A percentile compares a stretch with the other conserved stretches of the same genome.
phyloP scores from a whole-genome alignment of 1,139 yeast genomes.

The Meyerozyma elateridarum region DNA sequence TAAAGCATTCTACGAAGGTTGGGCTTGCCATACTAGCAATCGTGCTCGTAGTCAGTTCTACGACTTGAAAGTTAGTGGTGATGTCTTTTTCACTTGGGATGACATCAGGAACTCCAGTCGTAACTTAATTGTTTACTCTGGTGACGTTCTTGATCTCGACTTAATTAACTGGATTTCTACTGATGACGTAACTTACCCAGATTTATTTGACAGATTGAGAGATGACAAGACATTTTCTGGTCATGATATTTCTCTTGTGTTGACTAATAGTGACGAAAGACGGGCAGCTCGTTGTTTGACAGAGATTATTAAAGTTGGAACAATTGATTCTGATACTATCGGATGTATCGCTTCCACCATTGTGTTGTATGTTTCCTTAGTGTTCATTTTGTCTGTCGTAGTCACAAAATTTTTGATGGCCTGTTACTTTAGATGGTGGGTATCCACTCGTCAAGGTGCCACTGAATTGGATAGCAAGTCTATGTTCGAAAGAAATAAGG shows the following conservation, averaged over 20 bases:
- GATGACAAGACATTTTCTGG: conserved; percentile 58
- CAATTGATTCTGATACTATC: conserved; percentile 80
- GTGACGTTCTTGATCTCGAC: conserved; percentile 78
- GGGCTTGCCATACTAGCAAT: conserved; percentile 84
- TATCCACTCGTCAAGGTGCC: conserved; percentile 80
- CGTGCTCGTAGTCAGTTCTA: conserved; percentile 68
- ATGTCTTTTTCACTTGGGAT: conserved; percentile 87
- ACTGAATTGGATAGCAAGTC: conserved; percentile 47
- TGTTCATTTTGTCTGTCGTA: conserved; percentile 80
- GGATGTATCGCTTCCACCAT: conserved; percentile 94
- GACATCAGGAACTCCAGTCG: conserved; percentile 68
- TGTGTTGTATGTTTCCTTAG: conserved; percentile 74
- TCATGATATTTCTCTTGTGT: conserved; percentile 72
- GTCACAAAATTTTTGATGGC: conserved; percentile 76
- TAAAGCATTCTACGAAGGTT: conserved; percentile 64
- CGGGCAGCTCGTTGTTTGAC: conserved; percentile 75
- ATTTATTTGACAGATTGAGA: conserved; percentile 58
- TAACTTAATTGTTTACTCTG: conserved; percentile 81
- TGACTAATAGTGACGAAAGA: conserved; percentile 66
- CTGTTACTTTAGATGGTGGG: conserved; percentile 80
- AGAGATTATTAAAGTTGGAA: conserved; percentile 88
- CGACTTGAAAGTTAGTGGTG: conserved; percentile 56
- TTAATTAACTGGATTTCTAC: conserved; percentile 68
- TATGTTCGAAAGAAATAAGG: conserved; percentile 47
- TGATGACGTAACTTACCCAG: conserved; percentile 69